Base-by-base conservation (phyloP, 306 rosid genomes). In the Geum urbanum region DNA sequence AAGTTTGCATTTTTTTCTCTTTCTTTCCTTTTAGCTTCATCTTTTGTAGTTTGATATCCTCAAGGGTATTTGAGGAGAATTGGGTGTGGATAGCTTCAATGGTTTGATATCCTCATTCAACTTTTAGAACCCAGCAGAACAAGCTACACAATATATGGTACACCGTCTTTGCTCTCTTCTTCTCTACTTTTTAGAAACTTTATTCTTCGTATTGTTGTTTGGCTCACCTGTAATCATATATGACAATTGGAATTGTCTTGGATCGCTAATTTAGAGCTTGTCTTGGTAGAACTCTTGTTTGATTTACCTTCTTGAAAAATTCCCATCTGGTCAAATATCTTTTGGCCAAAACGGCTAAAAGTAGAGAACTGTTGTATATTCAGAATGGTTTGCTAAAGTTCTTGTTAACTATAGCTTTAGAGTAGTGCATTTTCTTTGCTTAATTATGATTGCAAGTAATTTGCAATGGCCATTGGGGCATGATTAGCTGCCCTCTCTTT, bases 51-150 rank as follows among this genome's bases (percentile, higher is more conserved):
- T 47, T 20, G 47, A 67, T 66, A 48, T 58, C 61, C 27, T 55
- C 49, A 66, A 67, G 68, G 55, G 67, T 49, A 15, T 40, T 20
- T 35, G 40, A 44, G 37, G 6, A 65, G 40, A 3, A 9, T 54
- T 66, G 71, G 65, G 49, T 62, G 60, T 56, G 46, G 71, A 71
- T 61, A 67, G 70, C 59, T 76, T 75, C 78, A 69, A 83, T 74
- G 74, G 83, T 71, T 76, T 82, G 79, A 83, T 62, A 65, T 89
- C 40, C 66, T 89, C 71, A 77, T 84, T 63, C 95, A 82, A 45
- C 73, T 86, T 65, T 63, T 84, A 49, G 72, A 58, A n/a, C 80
- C 76, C 58, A 74, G 78, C 77, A 82, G 75, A 71, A 69, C 83
- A 57, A 80, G 77, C 83, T 61, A 67, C 76, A 53, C 16, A 39